Base-by-base conservation (phyloP, 495 filamentous ascomycete genomes). In the Hyaloscypha bicolor region DNA sequence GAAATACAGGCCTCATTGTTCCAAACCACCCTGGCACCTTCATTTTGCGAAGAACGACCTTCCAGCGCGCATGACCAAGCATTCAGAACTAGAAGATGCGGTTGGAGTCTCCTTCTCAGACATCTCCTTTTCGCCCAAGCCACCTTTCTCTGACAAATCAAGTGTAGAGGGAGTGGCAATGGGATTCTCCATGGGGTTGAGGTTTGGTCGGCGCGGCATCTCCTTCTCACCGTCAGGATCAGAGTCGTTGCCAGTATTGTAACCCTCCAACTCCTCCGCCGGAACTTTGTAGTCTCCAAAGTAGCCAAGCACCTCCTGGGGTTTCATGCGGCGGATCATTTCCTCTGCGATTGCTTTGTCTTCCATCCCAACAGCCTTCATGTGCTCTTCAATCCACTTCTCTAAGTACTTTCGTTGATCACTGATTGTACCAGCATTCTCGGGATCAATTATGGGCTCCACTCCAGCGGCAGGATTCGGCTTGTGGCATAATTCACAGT, bases 401-500 rank as follows among this genome's bases (percentile, higher is more conserved):
- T 16, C 33, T 5, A 59, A 6, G 6, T 64, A n/a, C 19, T 11
- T 42, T 31, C 30, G 52, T 19, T 55, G 45, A 55, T 61, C 57
- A 25, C 14, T 25, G 21, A 22, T 25, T 37, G 30, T 25, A 19
- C 25, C 9, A 52, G 37, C 53, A 3, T 35, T 16, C 53, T 56
- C 64, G 9, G 42, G 9, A 48, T 48, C 16, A 48, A 19, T 19
- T 2, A 12, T 12, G 42, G 16, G 16, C 16, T 48, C 42, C 11
- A 16, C 25, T 25, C 25, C 25, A 25, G 25, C 42, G 0, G 21
- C 9, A 6, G 21, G 31, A 39, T 33, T 53, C 9, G n/a, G 33
- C 29, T 22, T 37, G 42, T 75, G 69, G 64, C 76, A 80, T 2
- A 67, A 22, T 16, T 35, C 60, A 66, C 80, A 83, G 0, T 21